A percentile compares a stretch with the other conserved stretches of the same genome.
These are phyloP conservation scores for Bremia lactucae DNA, from an alignment of 352 stramenopile genomes.

Conservation along the genomic window DNA sequence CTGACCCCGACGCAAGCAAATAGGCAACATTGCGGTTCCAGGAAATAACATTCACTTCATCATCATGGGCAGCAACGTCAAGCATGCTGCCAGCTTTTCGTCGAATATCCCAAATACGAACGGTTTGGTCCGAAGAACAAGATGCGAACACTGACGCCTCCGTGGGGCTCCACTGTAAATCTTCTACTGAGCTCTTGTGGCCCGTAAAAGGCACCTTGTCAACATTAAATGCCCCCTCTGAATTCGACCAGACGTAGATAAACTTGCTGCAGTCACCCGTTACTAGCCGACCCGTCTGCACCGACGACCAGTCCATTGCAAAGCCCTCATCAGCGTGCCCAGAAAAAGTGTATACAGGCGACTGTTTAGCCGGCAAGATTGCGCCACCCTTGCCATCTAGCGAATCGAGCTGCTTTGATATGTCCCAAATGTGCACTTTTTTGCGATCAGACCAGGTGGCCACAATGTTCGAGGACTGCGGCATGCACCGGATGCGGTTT, in stretches of 20 bases:
- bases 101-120: slow-evolving; percentile 97
- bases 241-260: slow-evolving; percentile 92
- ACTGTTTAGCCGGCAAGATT: slow-evolving; percentile 43
- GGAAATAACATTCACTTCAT: slow-evolving; percentile 98
- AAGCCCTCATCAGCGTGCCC: slow-evolving; percentile 96
- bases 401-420: slow-evolving; percentile 84
- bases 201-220: slow-evolving; percentile 87
- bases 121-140: slow-evolving; percentile 88
- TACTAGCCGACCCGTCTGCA: slow-evolving; percentile 83
- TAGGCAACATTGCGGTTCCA: slow-evolving; percentile 98
- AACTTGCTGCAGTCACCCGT: slow-evolving; percentile 95
- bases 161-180: slow-evolving; percentile 97
- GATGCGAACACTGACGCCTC: slow-evolving; percentile 95
- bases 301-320: slow-evolving; percentile 95
- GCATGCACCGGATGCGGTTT: slow-evolving; percentile 93
- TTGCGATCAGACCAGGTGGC: slow-evolving; percentile 94
- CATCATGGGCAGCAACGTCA: slow-evolving; percentile 86
- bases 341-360: slow-evolving; percentile 88
- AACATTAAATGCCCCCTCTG: slow-evolving; percentile 65
- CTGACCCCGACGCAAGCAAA: slow-evolving; percentile 93
- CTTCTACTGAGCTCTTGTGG: slow-evolving; percentile 91
- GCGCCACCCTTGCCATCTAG: slow-evolving; percentile 70
- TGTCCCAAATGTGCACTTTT: slow-evolving; percentile 94
- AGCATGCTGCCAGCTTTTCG: slow-evolving; percentile 91
- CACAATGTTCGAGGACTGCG: slow-evolving; percentile 93